Conservation (phyloP, 148 eudicot genomes). For the Rhododendron henanense region DNA sequence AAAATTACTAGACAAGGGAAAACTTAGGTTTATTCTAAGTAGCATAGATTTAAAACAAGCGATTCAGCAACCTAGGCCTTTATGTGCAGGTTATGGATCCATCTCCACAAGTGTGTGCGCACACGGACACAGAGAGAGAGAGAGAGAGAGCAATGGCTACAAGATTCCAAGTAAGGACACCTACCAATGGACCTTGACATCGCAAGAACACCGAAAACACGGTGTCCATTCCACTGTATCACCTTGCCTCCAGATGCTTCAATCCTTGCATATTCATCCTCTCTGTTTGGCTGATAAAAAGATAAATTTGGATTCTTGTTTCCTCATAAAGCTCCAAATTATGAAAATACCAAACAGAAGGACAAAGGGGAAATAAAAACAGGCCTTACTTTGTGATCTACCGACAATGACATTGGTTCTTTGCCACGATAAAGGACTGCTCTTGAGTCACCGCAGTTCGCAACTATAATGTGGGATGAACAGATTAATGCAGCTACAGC, state of each 20-base stretch:
- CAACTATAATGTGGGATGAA: constrained; percentile 62
- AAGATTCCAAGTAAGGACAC: constrained; percentile 13
- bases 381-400: constrained; percentile 55
- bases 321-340: background rate
- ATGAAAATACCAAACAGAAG: background rate
- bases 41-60: background rate
- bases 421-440: constrained; percentile 76
- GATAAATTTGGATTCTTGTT: background rate
- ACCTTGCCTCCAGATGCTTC: constrained; percentile 73
- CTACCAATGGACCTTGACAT: constrained; percentile 74
- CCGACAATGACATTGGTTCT: constrained; percentile 51
- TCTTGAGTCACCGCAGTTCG: constrained; percentile 74
- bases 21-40: background rate
- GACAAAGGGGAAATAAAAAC: background rate
- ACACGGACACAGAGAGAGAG: too few species aligned
- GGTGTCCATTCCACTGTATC: constrained; percentile 67
- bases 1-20: background rate
- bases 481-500: constrained; percentile 64
- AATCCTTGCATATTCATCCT: constrained; percentile 68
- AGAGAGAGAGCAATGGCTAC: background rate
- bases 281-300: constrained; percentile 47
- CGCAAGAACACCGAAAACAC: constrained; percentile 71
- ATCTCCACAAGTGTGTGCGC: background rate
- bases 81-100: background rate
- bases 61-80: background rate